Evolutionary conservation across 2,329 filamentous ascomycete genomes (phyloP).

Genomic region (Fusarium pseudoanthophilum): DNA sequence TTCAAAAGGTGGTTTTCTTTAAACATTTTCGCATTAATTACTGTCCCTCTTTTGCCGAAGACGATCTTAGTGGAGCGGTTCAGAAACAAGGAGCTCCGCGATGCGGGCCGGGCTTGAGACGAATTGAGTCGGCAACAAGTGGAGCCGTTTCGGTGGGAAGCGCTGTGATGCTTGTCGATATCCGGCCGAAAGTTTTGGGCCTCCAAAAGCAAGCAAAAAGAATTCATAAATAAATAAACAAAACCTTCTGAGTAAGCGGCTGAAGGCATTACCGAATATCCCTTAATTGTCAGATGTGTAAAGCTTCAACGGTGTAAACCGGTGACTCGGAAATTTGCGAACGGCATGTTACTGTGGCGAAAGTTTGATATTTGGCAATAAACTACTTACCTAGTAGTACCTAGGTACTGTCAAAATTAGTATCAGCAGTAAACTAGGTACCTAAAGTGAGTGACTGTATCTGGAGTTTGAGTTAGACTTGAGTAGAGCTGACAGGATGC

Average conservation of each 20-base stretch:
- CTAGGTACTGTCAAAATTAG: background rate
- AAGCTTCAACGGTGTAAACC: background rate
- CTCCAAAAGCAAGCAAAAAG: conserved; percentile 4
- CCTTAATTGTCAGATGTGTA: background rate
- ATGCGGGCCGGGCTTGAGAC: conserved; percentile 32
- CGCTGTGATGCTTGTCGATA: conserved; percentile 9
- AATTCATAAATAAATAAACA: conserved; percentile 12
- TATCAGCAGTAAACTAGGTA: background rate
- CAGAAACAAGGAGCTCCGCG: conserved; percentile 22
- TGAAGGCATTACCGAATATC: background rate
- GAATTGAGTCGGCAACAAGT: conserved; percentile 33
- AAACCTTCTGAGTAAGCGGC: background rate
- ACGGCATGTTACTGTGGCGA: background rate
- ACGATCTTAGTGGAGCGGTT: conserved; percentile 22
- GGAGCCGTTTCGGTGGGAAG: conserved; percentile 30
- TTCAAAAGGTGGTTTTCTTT: background rate
- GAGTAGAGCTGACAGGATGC: background rate
- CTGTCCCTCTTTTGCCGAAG: conserved; percentile 1
- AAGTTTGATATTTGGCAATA: conserved; percentile 1
- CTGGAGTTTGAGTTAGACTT: background rate
- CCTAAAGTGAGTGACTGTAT: background rate
- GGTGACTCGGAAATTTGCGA: conserved; percentile 9
- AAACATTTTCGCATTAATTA: conserved; percentile 3
- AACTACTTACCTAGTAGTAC: background rate
- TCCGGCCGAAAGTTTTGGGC: conserved; percentile 11